Base-by-base conservation (phyloP, 768 basidiomycete species). In the Macrolepiota dolichaula region DNA sequence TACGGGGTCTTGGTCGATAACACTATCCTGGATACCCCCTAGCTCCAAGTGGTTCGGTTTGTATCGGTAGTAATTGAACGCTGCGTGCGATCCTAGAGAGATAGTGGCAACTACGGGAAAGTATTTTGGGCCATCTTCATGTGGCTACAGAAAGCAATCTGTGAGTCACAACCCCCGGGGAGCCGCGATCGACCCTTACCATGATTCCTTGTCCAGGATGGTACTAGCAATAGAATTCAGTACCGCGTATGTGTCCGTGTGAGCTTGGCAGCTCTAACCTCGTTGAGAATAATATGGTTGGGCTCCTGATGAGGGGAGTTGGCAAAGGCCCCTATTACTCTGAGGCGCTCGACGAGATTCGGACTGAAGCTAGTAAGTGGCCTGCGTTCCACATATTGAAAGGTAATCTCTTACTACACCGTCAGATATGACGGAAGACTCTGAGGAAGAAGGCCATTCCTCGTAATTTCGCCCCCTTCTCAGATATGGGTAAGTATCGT, bases 81-180 rank as follows among this genome's bases (percentile, higher is more conserved):
- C 77, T 2, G 89, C 77, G 71, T 95, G 92, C 1, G 92, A 91
- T 44, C 89, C 88, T 61, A 97, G 75, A 13, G 95, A 94, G 53
- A 98, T 75, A n/a, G 96, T 97, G 1, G 92, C 89, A 1, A 97
- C 95, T 4, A 89, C 85, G 0, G 95, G 92, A 68, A 87, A 77
- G 74, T 96, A 98, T 17, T 87, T 83, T 1, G 94, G 89, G 0
- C 96, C 94, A 71, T 98, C 95, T 76, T 96, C 88, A 67, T 97
- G 96, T 1, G 94, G 92, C 92, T 96, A 72, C 27, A 19, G 12
- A 51, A 36, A 38, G 7, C 29, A 55, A 35, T 66, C 53, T 62
- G 56, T 55, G 62, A 62, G 38, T 52, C n/a, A 50, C 56, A 38
- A 59, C 54, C 19, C 52, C 54, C 25, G 25, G n/a, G n/a, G 35